A percentile compares a stretch with the other conserved stretches of the same genome.
Conservation (phyloP, 768 basidiomycete genomes). For the Pulveroboletus sp. region DNA sequence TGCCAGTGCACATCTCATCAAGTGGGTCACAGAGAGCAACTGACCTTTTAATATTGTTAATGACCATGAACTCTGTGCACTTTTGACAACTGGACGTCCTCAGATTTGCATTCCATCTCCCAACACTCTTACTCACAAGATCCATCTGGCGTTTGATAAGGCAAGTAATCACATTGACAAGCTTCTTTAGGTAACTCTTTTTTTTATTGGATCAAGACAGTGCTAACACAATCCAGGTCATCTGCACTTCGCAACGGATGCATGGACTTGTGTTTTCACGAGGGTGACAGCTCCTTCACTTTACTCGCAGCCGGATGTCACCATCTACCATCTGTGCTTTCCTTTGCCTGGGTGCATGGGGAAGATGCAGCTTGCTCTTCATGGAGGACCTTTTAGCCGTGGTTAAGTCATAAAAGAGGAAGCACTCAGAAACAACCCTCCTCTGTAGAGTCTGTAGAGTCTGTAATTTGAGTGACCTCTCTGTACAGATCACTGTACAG, state of each 20-base stretch:
- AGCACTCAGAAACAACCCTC: too few relatives aligned
- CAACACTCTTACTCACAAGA: neutral
- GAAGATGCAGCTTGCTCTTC: neutral
- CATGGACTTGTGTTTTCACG: too few relatives aligned
- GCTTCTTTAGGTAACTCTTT: too few relatives aligned
- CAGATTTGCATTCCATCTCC: neutral
- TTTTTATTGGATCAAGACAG: too few relatives aligned
- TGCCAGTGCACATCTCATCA: conserved; percentile 1
- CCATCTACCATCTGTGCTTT: neutral
- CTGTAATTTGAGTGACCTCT: too few relatives aligned
- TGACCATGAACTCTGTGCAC: neutral
- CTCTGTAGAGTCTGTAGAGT: too few relatives aligned
- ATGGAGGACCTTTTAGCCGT: too few relatives aligned
- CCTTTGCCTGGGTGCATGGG: neutral
- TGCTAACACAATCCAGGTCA: too few relatives aligned
- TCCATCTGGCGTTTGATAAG: neutral
- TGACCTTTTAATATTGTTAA: neutral
- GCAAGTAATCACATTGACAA: neutral
- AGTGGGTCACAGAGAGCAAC: conserved; percentile 6
- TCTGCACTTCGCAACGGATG: too few relatives aligned
- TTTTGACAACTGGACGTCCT: neutral
- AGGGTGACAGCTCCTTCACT: neutral
- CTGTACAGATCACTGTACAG: too few relatives aligned
- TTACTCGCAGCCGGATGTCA: neutral
- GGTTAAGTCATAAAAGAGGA: too few relatives aligned